These are phyloP conservation scores for Mallotus repandus DNA, from an alignment of 441 rosid genomes.

Conservation along the genomic window DNA sequence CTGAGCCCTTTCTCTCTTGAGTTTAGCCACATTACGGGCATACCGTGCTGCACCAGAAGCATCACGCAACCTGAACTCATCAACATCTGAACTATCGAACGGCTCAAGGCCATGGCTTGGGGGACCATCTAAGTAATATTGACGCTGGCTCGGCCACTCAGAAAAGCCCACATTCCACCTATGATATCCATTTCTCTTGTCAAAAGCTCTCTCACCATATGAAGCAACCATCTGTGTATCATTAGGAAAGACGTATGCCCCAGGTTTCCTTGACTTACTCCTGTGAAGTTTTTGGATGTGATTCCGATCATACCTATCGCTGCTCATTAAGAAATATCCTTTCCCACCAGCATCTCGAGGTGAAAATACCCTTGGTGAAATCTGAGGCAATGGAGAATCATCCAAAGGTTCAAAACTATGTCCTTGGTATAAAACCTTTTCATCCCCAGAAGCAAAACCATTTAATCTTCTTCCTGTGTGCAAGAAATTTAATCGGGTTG, in stretches of 20 bases:
- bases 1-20: slow-evolving; percentile 81
- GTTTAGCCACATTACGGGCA: slow-evolving; percentile 63
- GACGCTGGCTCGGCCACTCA: slow-evolving; percentile 49
- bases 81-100: slow-evolving; percentile 50
- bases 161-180: slow-evolving; percentile 49
- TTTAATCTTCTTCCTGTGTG: slow-evolving; percentile 69
- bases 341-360: slow-evolving; percentile 43
- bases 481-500: slow-evolving; percentile 24
- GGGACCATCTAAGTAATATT: slow-evolving; percentile 35
- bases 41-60: slow-evolving; percentile 72
- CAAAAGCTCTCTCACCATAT: slow-evolving; percentile 37
- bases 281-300: slow-evolving; percentile 47
- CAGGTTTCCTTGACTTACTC: slow-evolving; percentile 48
- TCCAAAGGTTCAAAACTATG: slow-evolving; percentile 55
- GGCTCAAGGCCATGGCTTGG: slow-evolving; percentile 40
- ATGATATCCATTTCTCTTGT: slow-evolving; percentile 45
- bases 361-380: slow-evolving; percentile 58
- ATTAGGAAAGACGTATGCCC: slow-evolving; percentile 33
- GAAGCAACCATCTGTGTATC: slow-evolving; percentile 32
- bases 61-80: slow-evolving; percentile 61
- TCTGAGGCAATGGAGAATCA: slow-evolving; percentile 50
- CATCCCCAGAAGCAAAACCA: slow-evolving; percentile 72
- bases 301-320: slow-evolving; percentile 51
- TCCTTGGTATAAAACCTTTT: slow-evolving; percentile 47
- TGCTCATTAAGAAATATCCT: slow-evolving; percentile 41